phyloP scores from a whole-genome alignment of 1,139 yeast species.

The Debaryomycetaceae sp. region DNA sequence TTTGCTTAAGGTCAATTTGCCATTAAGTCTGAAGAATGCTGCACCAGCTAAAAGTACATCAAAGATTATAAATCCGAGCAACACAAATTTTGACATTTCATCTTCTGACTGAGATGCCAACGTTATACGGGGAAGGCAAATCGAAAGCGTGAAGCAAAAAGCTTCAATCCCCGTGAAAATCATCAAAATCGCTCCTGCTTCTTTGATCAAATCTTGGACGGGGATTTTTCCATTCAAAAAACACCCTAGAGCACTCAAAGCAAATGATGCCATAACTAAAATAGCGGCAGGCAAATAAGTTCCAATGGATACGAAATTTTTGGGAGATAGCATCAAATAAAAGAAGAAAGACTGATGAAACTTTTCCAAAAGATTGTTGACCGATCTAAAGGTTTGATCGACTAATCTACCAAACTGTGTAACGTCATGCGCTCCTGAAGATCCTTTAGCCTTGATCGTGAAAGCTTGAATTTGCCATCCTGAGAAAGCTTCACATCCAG shows the following conservation, averaged over 20 bases:
- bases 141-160: slow-evolving; percentile 24
- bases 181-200: slow-evolving; percentile 23
- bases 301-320: slow-evolving; percentile 85
- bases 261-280: slow-evolving; percentile 65
- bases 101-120: slow-evolving; percentile 11
- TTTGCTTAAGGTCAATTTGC: slow-evolving; percentile 13
- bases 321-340: slow-evolving; percentile 77
- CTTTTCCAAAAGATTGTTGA: slow-evolving; percentile 88
- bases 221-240: slow-evolving; percentile 44
- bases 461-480: slow-evolving; percentile 96
- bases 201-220: slow-evolving; percentile 18
- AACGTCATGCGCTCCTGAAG: slow-evolving; percentile 62
- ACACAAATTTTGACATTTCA: slow-evolving; percentile 15
- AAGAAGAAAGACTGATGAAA: slow-evolving; percentile 97
- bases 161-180: slow-evolving; percentile 35
- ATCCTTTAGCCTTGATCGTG: slow-evolving; percentile 68
- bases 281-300: slow-evolving; percentile 89
- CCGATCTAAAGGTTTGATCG: slow-evolving; percentile 83
- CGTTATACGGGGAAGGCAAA: slow-evolving; percentile 25
- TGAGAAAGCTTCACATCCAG: slow-evolving; percentile 87
- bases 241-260: slow-evolving; percentile 65
- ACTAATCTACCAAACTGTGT: slow-evolving; percentile 90
- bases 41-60: slow-evolving; percentile 16
- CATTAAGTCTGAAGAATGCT: slow-evolving; percentile 5
- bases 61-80: slow-evolving; percentile 16